Evolutionary conservation across 2,329 filamentous ascomycete genomes (phyloP).

Genomic region (Peltaster fructicola): DNA sequence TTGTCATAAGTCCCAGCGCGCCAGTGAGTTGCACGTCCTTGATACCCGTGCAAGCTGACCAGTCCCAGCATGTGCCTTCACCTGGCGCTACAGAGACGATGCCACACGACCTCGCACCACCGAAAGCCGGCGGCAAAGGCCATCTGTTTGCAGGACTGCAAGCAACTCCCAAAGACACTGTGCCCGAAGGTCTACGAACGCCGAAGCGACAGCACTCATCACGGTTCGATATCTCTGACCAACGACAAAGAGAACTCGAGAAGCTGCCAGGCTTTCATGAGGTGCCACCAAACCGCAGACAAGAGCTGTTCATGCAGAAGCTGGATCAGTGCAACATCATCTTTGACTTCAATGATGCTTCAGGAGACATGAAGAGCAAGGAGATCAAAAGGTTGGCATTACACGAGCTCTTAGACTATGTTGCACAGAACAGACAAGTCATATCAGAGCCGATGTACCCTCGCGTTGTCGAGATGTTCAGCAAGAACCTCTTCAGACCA

Average conservation of each 20-base stretch:
- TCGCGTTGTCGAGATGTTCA: conserved; percentile 96
- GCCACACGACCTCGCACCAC: conserved; percentile 89
- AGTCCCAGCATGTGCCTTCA: conserved; percentile 62
- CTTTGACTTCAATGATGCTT: conserved; percentile 98
- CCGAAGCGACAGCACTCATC: conserved; percentile 96
- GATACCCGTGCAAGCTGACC: conserved; percentile 8
- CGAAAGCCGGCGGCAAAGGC: conserved; percentile 80
- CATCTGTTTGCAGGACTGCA: conserved; percentile 76
- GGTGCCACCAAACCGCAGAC: conserved; percentile 80
- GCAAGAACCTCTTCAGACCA: conserved; percentile 92
- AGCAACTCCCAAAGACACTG: conserved; percentile 75
- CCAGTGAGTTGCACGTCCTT: conserved; percentile 44
- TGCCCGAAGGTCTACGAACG: conserved; percentile 84
- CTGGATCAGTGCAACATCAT: conserved; percentile 99
- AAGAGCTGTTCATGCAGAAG: conserved; percentile 99
- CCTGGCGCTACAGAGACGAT: conserved; percentile 92
- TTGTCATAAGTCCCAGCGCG: conserved; percentile 86
- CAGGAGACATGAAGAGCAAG: conserved; percentile 98
- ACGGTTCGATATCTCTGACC: conserved; percentile 91
- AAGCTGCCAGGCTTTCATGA: conserved; percentile 97
- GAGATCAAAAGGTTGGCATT: conserved; percentile 95
- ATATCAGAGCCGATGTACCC: conserved; percentile 99
- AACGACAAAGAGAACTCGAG: conserved; percentile 73
- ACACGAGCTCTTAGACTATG: conserved; percentile 92
- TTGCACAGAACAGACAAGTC: conserved; percentile 94